phyloP scores from a whole-genome alignment of 2,329 filamentous ascomycete genomes.

The Periconia macrospinosa region DNA sequence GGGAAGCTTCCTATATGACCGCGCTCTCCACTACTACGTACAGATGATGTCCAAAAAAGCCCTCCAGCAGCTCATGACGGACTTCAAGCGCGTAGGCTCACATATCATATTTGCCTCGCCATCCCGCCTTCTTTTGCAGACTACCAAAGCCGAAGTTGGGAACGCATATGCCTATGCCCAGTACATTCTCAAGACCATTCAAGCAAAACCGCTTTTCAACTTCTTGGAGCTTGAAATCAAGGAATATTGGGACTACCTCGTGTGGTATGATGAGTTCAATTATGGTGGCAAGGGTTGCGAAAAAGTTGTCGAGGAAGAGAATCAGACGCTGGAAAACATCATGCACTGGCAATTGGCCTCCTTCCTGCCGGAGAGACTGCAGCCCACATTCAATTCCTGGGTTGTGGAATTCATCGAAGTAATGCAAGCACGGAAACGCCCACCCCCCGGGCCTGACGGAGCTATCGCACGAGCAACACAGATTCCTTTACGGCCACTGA shows the following conservation, averaged over 20 bases:
- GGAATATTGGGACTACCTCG: slow-evolving; percentile 98
- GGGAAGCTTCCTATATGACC: slow-evolving; percentile 92
- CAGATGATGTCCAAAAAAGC: slow-evolving; percentile 99
- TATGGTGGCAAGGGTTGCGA: slow-evolving; percentile 93
- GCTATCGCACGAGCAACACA: slow-evolving; percentile 61
- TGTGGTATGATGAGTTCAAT: slow-evolving; percentile 99
- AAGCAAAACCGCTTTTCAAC: slow-evolving; percentile 91
- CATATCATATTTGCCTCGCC: slow-evolving; percentile 94
- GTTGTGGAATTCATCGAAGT: slow-evolving; percentile 91
- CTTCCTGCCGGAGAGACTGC: slow-evolving; percentile 79
- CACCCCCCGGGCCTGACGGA: slow-evolving; percentile 50
- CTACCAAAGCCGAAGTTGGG: slow-evolving; percentile 92
- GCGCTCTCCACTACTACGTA: slow-evolving; percentile 92
- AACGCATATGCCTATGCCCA: slow-evolving; percentile 97
- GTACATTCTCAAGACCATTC: slow-evolving; percentile 97
- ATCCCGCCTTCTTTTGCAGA: slow-evolving; percentile 88
- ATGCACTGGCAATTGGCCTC: slow-evolving; percentile 99
- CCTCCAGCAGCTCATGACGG: slow-evolving; percentile 93
- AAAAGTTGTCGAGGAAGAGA: slow-evolving; percentile 73
- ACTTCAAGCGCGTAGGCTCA: slow-evolving; percentile 92
- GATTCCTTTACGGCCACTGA: slow-evolving; percentile 58
- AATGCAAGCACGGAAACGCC: slow-evolving; percentile 83
- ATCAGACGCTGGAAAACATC: slow-evolving; percentile 82
- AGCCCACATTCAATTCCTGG: slow-evolving; percentile 87
- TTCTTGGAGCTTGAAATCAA: slow-evolving; percentile 97